phyloP scores from a whole-genome alignment of 139 green algal species.

The Trebouxia sp. region DNA sequence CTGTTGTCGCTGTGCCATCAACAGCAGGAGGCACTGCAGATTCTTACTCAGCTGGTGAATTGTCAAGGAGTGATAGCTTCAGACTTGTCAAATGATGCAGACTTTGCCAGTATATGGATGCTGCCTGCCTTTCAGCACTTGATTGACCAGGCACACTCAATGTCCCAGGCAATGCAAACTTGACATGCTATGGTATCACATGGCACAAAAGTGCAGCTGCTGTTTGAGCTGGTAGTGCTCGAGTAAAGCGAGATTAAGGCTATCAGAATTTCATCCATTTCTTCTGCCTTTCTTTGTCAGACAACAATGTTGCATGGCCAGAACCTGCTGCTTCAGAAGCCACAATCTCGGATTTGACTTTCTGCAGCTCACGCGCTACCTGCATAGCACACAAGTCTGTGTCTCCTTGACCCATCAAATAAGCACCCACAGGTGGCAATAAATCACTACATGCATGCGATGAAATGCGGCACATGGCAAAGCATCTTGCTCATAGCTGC shows the following conservation, averaged over 20 bases:
- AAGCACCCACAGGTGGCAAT: background rate
- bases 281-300: slow-evolving; percentile 18
- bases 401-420: background rate
- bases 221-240: no score
- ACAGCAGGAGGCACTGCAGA: background rate
- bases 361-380: background rate
- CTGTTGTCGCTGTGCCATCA: background rate
- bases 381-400: no score
- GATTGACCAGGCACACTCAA: slow-evolving; percentile 19
- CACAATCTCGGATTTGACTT: background rate
- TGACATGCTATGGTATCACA: no score
- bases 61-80: background rate
- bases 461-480: no score
- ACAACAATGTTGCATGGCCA: background rate
- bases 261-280: slow-evolving; percentile 25
- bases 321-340: slow-evolving; percentile 1
- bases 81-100: background rate
- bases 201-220: no score
- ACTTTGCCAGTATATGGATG: background rate
- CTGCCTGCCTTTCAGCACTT: slow-evolving; percentile 18
- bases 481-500: background rate
- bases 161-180: no score
- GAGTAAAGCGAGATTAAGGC: background rate
- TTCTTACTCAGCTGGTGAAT: background rate
- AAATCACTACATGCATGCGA: background rate